phyloP scores from a whole-genome alignment of 176 grass and related monocot species.

The Lolium multiflorum region DNA sequence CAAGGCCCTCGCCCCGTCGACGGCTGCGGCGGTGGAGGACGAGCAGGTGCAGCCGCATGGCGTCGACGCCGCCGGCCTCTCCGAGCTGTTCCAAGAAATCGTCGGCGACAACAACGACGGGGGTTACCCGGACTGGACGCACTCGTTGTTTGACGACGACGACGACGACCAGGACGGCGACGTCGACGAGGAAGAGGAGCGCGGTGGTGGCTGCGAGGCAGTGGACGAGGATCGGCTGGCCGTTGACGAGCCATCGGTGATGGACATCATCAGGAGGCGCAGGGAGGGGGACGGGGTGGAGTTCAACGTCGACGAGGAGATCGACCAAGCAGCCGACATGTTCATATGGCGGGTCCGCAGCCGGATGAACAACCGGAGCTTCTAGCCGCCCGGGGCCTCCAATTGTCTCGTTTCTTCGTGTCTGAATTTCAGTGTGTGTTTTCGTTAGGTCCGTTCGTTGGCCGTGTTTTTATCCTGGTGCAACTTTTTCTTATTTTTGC shows the following conservation, averaged over 20 bases:
- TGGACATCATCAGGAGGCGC: slow-evolving; percentile 68
- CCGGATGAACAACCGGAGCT: slow-evolving; percentile 58
- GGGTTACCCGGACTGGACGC: slow-evolving; percentile 32
- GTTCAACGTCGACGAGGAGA: slow-evolving; percentile 84
- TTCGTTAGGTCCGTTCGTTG: not conserved
- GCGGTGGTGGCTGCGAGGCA: not conserved
- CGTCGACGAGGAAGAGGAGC: not conserved
- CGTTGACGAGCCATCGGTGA: slow-evolving; percentile 56
- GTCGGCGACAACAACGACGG: not conserved
- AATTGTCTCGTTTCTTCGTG: not conserved
- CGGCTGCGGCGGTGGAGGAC: not conserved
- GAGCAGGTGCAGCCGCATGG: not conserved
- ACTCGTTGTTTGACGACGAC: slow-evolving; percentile 56
- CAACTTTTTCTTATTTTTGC: not conserved
- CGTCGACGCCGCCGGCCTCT: not conserved
- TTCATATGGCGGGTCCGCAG: slow-evolving; percentile 70
- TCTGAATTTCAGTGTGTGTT: not conserved
- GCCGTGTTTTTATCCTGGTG: not conserved
- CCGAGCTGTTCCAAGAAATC: slow-evolving; percentile 37
- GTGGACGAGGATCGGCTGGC: slow-evolving; percentile 14
- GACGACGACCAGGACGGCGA: not conserved
- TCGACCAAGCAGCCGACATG: slow-evolving; percentile 73
- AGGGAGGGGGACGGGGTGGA: slow-evolving; percentile 67
- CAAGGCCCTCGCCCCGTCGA: slow-evolving; percentile 38
- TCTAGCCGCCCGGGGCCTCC: not conserved